A percentile compares a stretch with the other conserved stretches of the same genome.
These are phyloP conservation scores for Toxicodendron radicans DNA, from an alignment of 345 rosid genomes.

Conservation along the genomic window DNA sequence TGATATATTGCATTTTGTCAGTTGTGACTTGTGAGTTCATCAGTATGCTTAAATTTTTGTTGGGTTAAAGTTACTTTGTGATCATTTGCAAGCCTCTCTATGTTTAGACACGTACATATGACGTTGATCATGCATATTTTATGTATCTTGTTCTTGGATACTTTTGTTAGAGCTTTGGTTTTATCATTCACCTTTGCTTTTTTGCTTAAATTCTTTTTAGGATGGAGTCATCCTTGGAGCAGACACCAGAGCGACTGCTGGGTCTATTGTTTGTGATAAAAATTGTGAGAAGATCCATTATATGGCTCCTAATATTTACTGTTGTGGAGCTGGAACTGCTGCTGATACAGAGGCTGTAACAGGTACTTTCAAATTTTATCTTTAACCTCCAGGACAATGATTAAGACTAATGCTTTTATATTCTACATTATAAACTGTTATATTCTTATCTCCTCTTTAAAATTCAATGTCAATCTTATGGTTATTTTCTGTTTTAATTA, in stretches of 20 bases:
- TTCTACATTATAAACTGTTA: too few species aligned
- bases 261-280: conserved; percentile 93
- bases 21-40: background rate
- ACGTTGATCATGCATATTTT: background rate
- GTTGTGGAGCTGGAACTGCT: conserved; percentile 97
- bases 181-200: conserved; percentile 3
- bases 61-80: background rate
- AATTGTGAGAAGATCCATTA: conserved; percentile 95
- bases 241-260: conserved; percentile 84
- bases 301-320: conserved; percentile 95
- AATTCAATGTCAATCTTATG: background rate
- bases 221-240: conserved; percentile 93
- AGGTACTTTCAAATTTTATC: conserved; percentile 36
- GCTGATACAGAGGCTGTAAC: conserved; percentile 97
- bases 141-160: background rate
- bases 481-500: background rate
- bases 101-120: background rate
- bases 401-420: background rate
- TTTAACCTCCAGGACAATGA: background rate
- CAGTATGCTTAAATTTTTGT: background rate
- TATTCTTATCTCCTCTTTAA: too few species aligned
- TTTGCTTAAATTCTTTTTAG: conserved; percentile 24
- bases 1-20: background rate
- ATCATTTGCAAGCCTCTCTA: background rate
- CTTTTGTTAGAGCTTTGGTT: background rate